These are phyloP conservation scores for Scheffersomyces lignicola DNA, from an alignment of 1,139 yeast species.

Conservation along the genomic window DNA sequence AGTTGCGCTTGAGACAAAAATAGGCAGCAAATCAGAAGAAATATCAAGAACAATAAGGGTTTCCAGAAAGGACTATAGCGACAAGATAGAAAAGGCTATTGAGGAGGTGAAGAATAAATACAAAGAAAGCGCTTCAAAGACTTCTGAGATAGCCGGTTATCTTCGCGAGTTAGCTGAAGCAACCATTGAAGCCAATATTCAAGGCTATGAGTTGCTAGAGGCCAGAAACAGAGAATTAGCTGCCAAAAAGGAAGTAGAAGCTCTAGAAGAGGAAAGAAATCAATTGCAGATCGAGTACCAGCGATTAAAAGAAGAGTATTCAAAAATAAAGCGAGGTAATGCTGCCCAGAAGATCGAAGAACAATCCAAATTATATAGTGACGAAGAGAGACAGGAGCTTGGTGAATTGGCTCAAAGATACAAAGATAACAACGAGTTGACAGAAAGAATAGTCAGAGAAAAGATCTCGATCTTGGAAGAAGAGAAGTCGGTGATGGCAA, in stretches of 20 bases:
- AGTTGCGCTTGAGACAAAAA: conserved; percentile 5
- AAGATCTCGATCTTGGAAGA: conserved; percentile 38
- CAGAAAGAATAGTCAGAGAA: conserved; percentile 31
- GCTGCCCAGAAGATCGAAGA: conserved; percentile 43
- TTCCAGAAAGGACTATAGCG: conserved; percentile 28
- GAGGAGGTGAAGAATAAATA: conserved; percentile 25
- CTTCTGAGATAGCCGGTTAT: conserved; percentile 13
- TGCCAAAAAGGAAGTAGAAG: conserved; percentile 30
- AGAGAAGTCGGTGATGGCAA: conserved; percentile 37
- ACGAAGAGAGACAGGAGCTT: conserved; percentile 43
- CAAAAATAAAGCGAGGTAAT: conserved; percentile 43
- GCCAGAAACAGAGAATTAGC: conserved; percentile 34
- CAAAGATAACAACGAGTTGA: conserved; percentile 40
- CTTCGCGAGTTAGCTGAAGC: conserved; percentile 21
- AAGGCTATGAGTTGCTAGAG: conserved; percentile 26
- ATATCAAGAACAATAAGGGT: neutral
- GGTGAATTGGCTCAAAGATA: conserved; percentile 47
- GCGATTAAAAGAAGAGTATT: conserved; percentile 41
- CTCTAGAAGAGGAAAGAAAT: conserved; percentile 31
- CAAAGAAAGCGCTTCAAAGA: conserved; percentile 17
- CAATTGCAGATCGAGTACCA: conserved; percentile 33
- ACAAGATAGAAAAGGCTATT: conserved; percentile 24
- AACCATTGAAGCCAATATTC: conserved; percentile 21
- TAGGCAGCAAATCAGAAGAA: neutral
- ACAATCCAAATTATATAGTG: conserved; percentile 39